phyloP scores from a whole-genome alignment of 2,329 filamentous ascomycete genomes.

The Phymatotrichopsis omnivora region DNA sequence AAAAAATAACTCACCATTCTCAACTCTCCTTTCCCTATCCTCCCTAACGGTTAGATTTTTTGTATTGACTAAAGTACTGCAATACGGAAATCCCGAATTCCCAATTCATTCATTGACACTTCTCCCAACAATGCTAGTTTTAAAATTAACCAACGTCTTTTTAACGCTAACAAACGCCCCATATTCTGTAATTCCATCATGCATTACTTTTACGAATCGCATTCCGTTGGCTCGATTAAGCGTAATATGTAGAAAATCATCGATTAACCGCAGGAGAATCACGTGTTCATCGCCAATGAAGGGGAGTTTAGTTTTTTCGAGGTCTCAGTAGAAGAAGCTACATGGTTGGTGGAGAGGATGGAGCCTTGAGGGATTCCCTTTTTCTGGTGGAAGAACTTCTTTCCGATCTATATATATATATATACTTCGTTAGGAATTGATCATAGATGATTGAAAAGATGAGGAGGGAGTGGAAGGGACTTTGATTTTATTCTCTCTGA shows the following conservation, averaged over 20 bases:
- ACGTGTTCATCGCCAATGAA: constrained; percentile 42
- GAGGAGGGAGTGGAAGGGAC: constrained; percentile 3
- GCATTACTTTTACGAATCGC: constrained; percentile 68
- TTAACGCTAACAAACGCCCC: constrained; percentile 64
- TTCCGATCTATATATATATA: no score
- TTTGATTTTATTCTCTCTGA: constrained; percentile 74
- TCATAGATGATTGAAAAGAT: no score
- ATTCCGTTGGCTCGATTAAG: constrained; percentile 55
- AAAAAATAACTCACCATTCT: constrained; percentile 39
- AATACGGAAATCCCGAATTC: constrained; percentile 90
- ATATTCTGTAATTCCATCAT: constrained; percentile 63
- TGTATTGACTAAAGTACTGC: constrained; percentile 67
- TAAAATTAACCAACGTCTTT: constrained; percentile 82
- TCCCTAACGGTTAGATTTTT: constrained; percentile 63
- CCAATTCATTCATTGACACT: no score
- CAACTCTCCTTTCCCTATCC: constrained; percentile 47
- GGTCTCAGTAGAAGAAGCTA: constrained; percentile 87
- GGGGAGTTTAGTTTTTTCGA: constrained; percentile 67
- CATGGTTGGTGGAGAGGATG: constrained; percentile 71
- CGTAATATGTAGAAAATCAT: constrained; percentile 86
- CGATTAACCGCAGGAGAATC: constrained; percentile 70
- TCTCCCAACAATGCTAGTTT: constrained; percentile 46
- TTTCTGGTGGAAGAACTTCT: constrained; percentile 77
- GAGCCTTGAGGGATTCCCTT: constrained; percentile 89
- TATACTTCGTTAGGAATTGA: no score